Evolutionary conservation across 257 asterid species (phyloP), one percentile per base, ranked within the genome.

Genomic region (Henckelia pumila): DNA sequence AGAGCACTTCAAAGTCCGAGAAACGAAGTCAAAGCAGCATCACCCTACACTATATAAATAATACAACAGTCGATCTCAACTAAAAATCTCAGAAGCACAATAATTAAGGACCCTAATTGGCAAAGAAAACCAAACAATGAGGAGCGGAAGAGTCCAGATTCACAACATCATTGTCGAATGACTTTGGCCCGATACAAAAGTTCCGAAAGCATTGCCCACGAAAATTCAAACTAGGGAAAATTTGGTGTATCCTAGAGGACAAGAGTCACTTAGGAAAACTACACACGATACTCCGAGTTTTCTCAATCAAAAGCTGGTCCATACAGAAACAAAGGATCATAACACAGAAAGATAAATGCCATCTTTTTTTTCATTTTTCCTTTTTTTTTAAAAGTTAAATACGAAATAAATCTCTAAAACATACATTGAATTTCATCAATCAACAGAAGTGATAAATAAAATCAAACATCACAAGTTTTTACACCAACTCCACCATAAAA

Each of bases 401-500:
- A 35, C 19, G 14, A 35, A 9, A 35, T 40, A 13, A 13, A 40
- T 14, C 14, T 40, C 19, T 11, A 13, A 14, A 40, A 40, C 52
- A 40, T 40, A 14, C n/a, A 14, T 4, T 40, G 59, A 59, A 68
- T 67, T 72, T 64, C 29, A 40, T 26, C 70, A 60, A 59, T 62
- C 71, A 44, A 66, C 53, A 61, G 68, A 50, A 64, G 19, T 40
- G 24, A 59, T n/a, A n/a, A n/a, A n/a, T n/a, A n/a, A n/a, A n/a
- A n/a, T 30, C 20, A 22, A 8, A 32, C 37, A 52, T 1, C 19
- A 73, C 40, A 62, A 63, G 25, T n/a, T 20, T 59, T 24, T 13
- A 29, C 50, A 32, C 71, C 55, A 66, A 49, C 73, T 66, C 22
- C 65, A 49, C 72, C 64, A 73, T 28, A 62, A 44, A 17, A n/a